Conservation (phyloP, 2,329 filamentous ascomycete species). For the Diplocarpon rosae region DNA sequence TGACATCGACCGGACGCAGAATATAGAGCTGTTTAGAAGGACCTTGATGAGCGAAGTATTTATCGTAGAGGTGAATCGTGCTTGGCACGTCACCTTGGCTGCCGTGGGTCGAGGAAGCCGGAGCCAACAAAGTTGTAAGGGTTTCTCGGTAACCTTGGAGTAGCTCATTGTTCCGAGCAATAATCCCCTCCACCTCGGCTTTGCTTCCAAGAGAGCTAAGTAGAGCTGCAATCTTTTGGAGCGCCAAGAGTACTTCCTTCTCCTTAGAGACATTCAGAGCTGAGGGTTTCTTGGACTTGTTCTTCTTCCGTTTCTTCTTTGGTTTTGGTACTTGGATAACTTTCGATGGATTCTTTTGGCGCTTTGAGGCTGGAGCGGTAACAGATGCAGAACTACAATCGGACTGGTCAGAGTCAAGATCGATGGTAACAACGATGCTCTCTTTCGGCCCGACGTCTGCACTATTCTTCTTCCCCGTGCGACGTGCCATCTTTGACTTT, state of each 20-base stretch:
- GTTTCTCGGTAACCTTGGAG: not conserved
- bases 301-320: not conserved
- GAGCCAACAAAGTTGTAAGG: not conserved
- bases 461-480: not conserved
- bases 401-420: not conserved
- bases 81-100: not conserved
- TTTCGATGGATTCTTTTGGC: too few relatives aligned
- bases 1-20: constrained; percentile 1
- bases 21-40: not conserved
- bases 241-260: not conserved
- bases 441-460: too few relatives aligned
- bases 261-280: not conserved
- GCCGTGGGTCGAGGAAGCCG: not conserved
- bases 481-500: not conserved
- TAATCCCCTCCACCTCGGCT: not conserved
- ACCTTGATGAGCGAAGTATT: constrained; percentile 1
- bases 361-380: not conserved
- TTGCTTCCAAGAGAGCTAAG: not conserved
- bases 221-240: not conserved
- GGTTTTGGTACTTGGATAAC: not conserved
- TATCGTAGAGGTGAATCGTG: constrained; percentile 2
- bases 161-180: not conserved
- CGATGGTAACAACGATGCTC: not conserved
- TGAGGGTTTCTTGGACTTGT: not conserved
- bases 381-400: not conserved